phyloP scores from a whole-genome alignment of 2,329 filamentous ascomycete species.

The Aspergillus floridensis region DNA sequence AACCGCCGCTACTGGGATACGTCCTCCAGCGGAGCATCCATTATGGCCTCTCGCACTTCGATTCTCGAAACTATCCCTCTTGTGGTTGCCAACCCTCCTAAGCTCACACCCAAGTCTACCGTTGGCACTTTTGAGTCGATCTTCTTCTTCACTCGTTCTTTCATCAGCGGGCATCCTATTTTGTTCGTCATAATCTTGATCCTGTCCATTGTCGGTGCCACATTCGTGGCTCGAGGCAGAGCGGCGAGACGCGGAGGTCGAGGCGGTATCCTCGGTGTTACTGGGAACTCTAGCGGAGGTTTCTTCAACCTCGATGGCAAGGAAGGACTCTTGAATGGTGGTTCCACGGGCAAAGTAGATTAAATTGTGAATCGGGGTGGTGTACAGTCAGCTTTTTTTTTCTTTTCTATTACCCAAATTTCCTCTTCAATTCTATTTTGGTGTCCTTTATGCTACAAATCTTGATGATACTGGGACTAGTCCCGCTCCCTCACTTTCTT shows the following conservation, averaged over 20 bases:
- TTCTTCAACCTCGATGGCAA: conserved; percentile 51
- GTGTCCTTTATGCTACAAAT: conserved; percentile 10
- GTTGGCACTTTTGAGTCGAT: conserved; percentile 47
- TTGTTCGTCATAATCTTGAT: conserved; percentile 42
- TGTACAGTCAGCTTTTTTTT: conserved; percentile 35
- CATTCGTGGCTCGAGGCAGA: conserved; percentile 35
- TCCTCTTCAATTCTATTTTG: conserved; percentile 6
- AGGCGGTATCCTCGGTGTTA: conserved; percentile 38
- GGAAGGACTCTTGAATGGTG: conserved; percentile 45
- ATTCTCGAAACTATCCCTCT: conserved; percentile 76
- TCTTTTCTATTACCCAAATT: conserved; percentile 25
- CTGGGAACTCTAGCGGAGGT: conserved; percentile 34
- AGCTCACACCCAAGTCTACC: conserved; percentile 50
- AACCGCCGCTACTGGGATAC: conserved; percentile 93
- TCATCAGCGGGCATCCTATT: conserved; percentile 44
- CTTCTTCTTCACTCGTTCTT: conserved; percentile 47
- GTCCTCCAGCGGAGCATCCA: conserved; percentile 83
- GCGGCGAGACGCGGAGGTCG: conserved; percentile 28
- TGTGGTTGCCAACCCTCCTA: conserved; percentile 49
- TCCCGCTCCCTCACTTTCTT: too few species aligned
- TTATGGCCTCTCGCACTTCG: conserved; percentile 82
- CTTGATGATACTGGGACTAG: neutral
- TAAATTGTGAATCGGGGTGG: conserved; percentile 27
- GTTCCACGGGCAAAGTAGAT: conserved; percentile 48
- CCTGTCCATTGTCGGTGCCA: conserved; percentile 32